Percentiles rank a stretch among this genome's conserved stretches.
Evolutionary conservation across 2,329 filamentous ascomycete genomes (phyloP).

Genomic region (Diaporthe sp.): DNA sequence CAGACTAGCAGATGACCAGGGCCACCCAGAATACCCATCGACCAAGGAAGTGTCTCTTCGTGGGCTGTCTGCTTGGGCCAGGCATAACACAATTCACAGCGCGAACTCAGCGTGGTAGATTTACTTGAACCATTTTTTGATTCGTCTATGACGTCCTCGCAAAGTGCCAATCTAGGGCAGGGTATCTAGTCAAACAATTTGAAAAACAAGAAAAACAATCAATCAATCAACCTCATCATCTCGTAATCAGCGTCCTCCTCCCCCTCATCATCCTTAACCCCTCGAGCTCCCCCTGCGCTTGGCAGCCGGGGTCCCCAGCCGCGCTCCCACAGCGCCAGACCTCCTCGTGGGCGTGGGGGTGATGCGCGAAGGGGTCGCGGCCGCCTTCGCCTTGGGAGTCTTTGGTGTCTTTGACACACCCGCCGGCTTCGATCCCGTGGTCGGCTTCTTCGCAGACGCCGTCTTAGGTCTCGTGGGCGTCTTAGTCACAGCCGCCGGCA

Average conservation of each 20-base stretch:
- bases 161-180: background rate
- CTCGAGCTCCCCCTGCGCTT: slow-evolving; percentile 17
- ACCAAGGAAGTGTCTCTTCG: background rate
- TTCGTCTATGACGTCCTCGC: background rate
- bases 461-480: background rate
- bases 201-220: background rate
- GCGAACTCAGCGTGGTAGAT: background rate
- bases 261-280: background rate
- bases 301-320: slow-evolving; percentile 32
- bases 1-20: too few relatives aligned
- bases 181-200: slow-evolving; percentile 36
- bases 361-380: slow-evolving; percentile 46
- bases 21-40: too few relatives aligned
- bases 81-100: accelerated
- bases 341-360: slow-evolving; percentile 35
- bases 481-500: slow-evolving; percentile 22
- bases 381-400: slow-evolving; percentile 37
- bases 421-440: too few relatives aligned
- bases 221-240: background rate
- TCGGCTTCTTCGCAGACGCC: too few relatives aligned
- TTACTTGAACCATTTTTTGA: background rate
- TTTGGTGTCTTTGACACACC: background rate
- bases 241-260: background rate
- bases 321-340: slow-evolving; percentile 27
- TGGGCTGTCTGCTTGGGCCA: background rate